Percentiles rank a stretch among this genome's conserved stretches.
Evolutionary conservation across 78 protist species (phyloP).

Genomic region (Trichosphaerium sp.): DNA sequence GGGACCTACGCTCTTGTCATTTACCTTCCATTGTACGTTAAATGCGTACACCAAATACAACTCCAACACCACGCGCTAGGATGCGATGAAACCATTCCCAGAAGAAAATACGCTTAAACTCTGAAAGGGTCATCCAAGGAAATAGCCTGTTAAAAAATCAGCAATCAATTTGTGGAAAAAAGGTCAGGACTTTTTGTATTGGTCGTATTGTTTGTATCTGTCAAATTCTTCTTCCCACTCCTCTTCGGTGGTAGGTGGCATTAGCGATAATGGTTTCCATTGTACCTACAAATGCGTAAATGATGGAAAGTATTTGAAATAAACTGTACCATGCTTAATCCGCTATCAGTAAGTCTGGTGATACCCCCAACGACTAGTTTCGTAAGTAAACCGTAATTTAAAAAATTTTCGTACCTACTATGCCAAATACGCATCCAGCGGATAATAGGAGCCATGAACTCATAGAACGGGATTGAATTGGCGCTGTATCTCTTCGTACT

Average conservation of each 20-base stretch:
- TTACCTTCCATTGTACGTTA: too few relatives aligned
- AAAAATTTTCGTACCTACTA: slow-evolving; percentile 25
- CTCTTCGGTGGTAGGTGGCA: slow-evolving; percentile 29
- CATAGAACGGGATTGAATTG: too few relatives aligned
- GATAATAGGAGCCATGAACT: too few relatives aligned
- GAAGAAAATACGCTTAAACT: slow-evolving; percentile 77
- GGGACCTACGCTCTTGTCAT: too few relatives aligned
- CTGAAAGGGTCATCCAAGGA: slow-evolving; percentile 49
- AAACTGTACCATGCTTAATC: slow-evolving; percentile 81
- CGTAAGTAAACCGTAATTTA: too few relatives aligned
- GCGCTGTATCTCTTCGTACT: too few relatives aligned
- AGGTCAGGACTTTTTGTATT: slow-evolving; percentile 48
- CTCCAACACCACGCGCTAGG: slow-evolving; percentile 68
- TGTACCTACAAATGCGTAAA: slow-evolving; percentile 39
- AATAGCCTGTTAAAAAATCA: not conserved
- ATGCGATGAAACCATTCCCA: slow-evolving; percentile 79
- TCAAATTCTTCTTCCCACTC: slow-evolving; percentile 85
- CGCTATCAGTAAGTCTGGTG: slow-evolving; percentile 85
- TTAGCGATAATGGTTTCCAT: not conserved
- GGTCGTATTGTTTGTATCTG: slow-evolving; percentile 70
- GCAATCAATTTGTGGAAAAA: too few relatives aligned
- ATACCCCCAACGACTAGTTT: slow-evolving; percentile 84
- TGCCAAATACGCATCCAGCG: not conserved
- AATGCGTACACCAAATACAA: too few relatives aligned
- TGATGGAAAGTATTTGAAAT: slow-evolving; percentile 56